A percentile compares a stretch with the other conserved stretches of the same genome.
Conservation (phyloP, 768 basidiomycete species). For the Pisolithus albus region DNA sequence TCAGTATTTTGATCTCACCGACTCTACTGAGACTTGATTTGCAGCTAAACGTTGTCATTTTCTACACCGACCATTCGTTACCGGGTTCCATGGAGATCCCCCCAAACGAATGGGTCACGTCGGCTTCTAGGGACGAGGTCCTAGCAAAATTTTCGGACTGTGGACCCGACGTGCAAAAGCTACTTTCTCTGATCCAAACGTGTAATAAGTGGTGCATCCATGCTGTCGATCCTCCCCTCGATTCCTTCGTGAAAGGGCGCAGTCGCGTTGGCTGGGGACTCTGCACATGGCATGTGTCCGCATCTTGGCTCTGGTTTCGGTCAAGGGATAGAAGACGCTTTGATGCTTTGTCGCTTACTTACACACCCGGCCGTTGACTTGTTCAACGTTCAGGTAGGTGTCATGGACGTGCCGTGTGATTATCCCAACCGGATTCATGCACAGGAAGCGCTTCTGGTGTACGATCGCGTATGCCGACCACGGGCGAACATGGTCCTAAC, state of each 20-base stretch:
- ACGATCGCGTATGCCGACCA: constrained; percentile 38
- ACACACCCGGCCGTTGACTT: constrained; percentile 33
- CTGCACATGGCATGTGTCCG: constrained; percentile 55
- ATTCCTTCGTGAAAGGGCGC: constrained; percentile 37
- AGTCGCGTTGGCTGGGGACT: constrained; percentile 50
- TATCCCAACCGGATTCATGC: not conserved
- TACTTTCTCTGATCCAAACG: constrained; percentile 37
- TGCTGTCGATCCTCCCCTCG: constrained; percentile 38
- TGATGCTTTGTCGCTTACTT: constrained; percentile 41
- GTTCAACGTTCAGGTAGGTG: constrained; percentile 36
- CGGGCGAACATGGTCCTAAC: constrained; percentile 45
- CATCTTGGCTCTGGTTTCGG: constrained; percentile 54
- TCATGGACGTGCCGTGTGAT: not conserved
- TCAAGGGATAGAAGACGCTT: constrained; percentile 54
- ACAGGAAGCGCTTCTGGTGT: constrained; percentile 42
- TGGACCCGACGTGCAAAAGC: constrained; percentile 36
- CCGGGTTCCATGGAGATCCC: constrained; percentile 24
- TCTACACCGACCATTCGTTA: constrained; percentile 28
- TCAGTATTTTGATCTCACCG: not conserved
- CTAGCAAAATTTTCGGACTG: constrained; percentile 37
- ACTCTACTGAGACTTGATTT: not conserved
- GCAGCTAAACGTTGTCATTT: constrained; percentile 44
- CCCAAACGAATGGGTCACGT: constrained; percentile 35
- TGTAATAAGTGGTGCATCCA: constrained; percentile 52
- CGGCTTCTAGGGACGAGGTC: constrained; percentile 37